These are phyloP conservation scores for Histomonas meleagridis DNA, from an alignment of 208 protist species.

Conservation along the genomic window DNA sequence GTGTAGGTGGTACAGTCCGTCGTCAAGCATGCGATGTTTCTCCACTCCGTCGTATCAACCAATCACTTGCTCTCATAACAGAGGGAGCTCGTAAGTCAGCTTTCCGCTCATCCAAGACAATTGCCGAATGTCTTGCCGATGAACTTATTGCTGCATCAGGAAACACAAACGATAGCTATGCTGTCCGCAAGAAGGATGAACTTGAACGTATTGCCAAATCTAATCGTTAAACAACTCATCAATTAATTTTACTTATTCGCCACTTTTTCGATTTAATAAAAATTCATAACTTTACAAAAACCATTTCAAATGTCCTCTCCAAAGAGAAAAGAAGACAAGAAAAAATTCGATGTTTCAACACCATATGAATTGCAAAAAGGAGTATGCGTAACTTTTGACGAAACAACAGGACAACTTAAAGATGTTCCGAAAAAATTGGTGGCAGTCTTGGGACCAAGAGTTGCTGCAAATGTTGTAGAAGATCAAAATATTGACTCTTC, in stretches of 20 bases:
- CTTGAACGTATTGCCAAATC: conserved; percentile 97
- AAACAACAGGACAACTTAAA: no score
- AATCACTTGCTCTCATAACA: conserved; percentile 60
- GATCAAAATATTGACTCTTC: neutral
- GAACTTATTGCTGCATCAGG: conserved; percentile 86
- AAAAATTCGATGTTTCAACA: neutral
- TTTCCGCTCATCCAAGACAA: conserved; percentile 98
- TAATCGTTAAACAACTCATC: conserved; percentile 87
- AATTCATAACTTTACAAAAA: no score
- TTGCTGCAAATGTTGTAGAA: no score
- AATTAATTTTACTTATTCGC: no score
- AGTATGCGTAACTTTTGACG: no score
- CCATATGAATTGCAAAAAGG: no score
- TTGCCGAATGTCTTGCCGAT: conserved; percentile 98
- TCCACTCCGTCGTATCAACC: conserved; percentile 95
- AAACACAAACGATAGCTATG: conserved; percentile 88
- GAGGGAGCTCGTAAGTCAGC: conserved; percentile 83
- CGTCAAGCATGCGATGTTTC: conserved; percentile 99
- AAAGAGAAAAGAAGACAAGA: no score
- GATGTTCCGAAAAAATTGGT: no score
- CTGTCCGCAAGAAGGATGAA: conserved; percentile 99
- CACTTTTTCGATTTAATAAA: no score
- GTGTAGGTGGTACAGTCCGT: conserved; percentile 92
- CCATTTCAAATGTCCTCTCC: no score
- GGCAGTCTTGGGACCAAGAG: no score